Conservation (phyloP, 148 eudicot species). For the Camellia japonica region DNA sequence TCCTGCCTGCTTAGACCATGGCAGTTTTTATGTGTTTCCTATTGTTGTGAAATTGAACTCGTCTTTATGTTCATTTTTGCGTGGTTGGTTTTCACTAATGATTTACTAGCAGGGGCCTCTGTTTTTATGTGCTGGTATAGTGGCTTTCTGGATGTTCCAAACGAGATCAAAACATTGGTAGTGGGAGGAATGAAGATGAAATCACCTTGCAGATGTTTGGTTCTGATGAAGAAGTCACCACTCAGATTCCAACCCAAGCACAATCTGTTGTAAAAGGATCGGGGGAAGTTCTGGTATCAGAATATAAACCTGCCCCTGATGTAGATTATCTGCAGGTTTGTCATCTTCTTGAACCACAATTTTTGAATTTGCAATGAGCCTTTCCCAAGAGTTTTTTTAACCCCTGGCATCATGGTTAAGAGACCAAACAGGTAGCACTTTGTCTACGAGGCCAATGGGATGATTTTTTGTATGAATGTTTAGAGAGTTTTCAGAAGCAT, state of each 20-base stretch:
- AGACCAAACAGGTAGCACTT: neutral
- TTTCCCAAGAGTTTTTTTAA: neutral
- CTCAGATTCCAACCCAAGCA: constrained; percentile 76
- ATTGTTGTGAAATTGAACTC: neutral
- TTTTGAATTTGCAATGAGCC: neutral
- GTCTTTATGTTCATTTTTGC: constrained; percentile 24
- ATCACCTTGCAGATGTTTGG: constrained; percentile 55
- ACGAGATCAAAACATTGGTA: constrained; percentile 39
- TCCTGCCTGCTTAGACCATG: neutral
- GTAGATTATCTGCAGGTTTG: constrained; percentile 95
- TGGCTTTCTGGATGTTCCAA: constrained; percentile 67
- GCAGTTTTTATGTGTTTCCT: neutral
- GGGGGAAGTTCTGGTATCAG: constrained; percentile 60
- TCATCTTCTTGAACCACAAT: neutral
- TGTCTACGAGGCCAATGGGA: neutral
- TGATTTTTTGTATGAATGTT: neutral
- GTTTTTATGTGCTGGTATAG: constrained; percentile 76
- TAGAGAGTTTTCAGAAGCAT: neutral
- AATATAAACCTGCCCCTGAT: constrained; percentile 71
- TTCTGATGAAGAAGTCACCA: constrained; percentile 71
- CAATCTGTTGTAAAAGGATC: constrained; percentile 80
- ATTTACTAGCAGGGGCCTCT: constrained; percentile 83
- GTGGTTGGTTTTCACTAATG: constrained; percentile 75
- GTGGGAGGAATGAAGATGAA: constrained; percentile 36
- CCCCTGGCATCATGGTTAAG: neutral